These are phyloP conservation scores for Podaxis sp. DNA, from an alignment of 768 basidiomycete species.

Conservation along the genomic window DNA sequence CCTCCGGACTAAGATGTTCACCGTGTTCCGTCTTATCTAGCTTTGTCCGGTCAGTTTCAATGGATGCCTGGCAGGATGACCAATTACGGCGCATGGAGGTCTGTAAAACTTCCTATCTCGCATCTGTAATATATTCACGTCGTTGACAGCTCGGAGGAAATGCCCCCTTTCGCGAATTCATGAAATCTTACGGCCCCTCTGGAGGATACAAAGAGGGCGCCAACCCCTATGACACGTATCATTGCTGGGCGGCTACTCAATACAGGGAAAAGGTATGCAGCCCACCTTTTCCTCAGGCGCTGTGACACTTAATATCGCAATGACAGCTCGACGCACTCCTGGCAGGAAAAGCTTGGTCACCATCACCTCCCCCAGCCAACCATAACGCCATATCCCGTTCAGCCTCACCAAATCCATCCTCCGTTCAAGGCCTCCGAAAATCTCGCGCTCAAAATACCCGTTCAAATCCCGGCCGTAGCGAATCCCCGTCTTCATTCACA, in stretches of 20 bases:
- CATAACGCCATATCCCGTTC: conserved; percentile 32
- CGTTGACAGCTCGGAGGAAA: conserved; percentile 78
- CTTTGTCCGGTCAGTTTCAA: conserved; percentile 90
- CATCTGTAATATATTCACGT: conserved; percentile 8
- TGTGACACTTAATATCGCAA: conserved; percentile 16
- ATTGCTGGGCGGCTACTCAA: conserved; percentile 91
- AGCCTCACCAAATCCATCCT: conserved; percentile 57
- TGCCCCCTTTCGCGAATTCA: conserved; percentile 72
- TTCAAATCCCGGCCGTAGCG: conserved; percentile 39
- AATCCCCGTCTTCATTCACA: conserved; percentile 40
- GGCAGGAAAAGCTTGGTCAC: conserved; percentile 75
- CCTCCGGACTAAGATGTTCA: conserved; percentile 18
- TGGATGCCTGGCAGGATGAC: conserved; percentile 95
- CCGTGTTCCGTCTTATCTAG: conserved; percentile 31
- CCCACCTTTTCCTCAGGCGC: neutral
- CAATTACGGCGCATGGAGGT: conserved; percentile 92
- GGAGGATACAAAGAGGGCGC: conserved; percentile 66
- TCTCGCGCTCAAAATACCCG: conserved; percentile 64
- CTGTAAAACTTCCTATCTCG: conserved; percentile 13
- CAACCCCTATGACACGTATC: conserved; percentile 74
- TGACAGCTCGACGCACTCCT: conserved; percentile 72
- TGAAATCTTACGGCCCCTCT: conserved; percentile 65
- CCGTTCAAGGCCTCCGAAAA: conserved; percentile 83
- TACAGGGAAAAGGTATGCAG: conserved; percentile 84
- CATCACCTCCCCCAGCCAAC: conserved; percentile 62